A percentile compares a stretch with the other conserved stretches of the same genome.
Evolutionary conservation across 371 early-diverging fungal genomes (phyloP).

Genomic region (Phascolomyces articulosus): DNA sequence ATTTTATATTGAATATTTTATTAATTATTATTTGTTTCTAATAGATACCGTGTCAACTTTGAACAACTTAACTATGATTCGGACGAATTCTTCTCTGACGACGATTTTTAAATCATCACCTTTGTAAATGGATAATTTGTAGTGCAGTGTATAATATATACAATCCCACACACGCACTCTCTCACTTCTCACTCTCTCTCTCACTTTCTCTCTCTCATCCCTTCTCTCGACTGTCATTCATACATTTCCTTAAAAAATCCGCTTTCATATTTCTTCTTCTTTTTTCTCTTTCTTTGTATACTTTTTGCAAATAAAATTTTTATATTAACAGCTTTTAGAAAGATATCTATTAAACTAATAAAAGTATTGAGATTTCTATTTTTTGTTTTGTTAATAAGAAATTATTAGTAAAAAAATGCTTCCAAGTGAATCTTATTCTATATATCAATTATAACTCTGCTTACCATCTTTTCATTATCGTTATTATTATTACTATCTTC

Average conservation of each 20-base stretch:
- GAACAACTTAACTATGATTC: slow-evolving; percentile 61
- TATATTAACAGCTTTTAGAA: not conserved
- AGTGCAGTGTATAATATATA: not conserved
- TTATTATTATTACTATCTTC: not conserved
- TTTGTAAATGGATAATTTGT: slow-evolving; percentile 5
- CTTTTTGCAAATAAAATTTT: slow-evolving; percentile 2
- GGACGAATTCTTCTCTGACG: slow-evolving; percentile 54
- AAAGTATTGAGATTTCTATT: not conserved
- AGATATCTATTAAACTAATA: not conserved
- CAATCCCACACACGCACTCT: not conserved
- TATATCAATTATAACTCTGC: too few species aligned
- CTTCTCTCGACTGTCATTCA: too few species aligned
- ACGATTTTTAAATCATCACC: slow-evolving; percentile 24
- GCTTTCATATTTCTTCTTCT: not conserved
- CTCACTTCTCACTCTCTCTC: not conserved
- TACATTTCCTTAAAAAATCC: too few species aligned
- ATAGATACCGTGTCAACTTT: slow-evolving; percentile 92
- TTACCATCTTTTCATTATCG: too few species aligned
- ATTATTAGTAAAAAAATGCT: too few species aligned
- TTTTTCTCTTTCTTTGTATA: slow-evolving; percentile 9
- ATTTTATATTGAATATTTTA: not conserved
- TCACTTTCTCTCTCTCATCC: too few species aligned
- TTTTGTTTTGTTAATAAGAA: too few species aligned
- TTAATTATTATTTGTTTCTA: not conserved
- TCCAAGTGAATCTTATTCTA: too few species aligned